Evolutionary conservation across 2,329 filamentous ascomycete genomes (phyloP).

Genomic region (Fusarium annulatum): DNA sequence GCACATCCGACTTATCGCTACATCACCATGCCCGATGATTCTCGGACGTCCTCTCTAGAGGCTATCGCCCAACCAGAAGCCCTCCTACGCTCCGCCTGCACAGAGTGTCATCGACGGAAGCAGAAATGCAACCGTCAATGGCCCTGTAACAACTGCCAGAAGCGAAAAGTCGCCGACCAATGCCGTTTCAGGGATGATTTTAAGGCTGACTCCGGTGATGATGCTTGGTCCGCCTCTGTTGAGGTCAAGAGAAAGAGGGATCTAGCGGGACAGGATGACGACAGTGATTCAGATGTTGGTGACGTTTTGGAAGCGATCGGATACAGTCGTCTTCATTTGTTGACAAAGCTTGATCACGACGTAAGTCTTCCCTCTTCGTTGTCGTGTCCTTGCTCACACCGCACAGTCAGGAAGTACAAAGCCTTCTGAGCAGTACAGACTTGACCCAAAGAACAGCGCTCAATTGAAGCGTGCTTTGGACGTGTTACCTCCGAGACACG

Average conservation of each 20-base stretch:
- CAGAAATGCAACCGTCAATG: slow-evolving; percentile 28
- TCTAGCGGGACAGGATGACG: background rate
- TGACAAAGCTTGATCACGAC: slow-evolving; percentile 24
- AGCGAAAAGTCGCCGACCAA: slow-evolving; percentile 24
- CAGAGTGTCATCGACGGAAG: slow-evolving; percentile 25
- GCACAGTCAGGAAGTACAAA: slow-evolving; percentile 12
- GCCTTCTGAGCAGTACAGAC: slow-evolving; percentile 12
- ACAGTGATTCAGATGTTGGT: slow-evolving; percentile 19
- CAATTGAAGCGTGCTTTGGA: slow-evolving; percentile 11
- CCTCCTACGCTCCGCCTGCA: slow-evolving; percentile 8
- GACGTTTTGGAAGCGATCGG: slow-evolving; percentile 26
- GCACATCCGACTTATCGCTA: background rate
- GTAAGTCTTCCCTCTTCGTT: background rate
- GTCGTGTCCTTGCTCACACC: background rate
- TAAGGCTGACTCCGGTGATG: background rate
- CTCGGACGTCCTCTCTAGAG: slow-evolving; percentile 5
- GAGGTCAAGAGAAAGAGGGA: slow-evolving; percentile 24
- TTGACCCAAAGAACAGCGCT: slow-evolving; percentile 11
- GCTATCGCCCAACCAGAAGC: background rate
- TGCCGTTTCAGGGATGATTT: slow-evolving; percentile 23
- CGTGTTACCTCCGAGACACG: slow-evolving; percentile 6
- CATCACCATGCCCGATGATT: slow-evolving; percentile 21
- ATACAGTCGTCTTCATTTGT: slow-evolving; percentile 18
- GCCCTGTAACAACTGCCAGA: slow-evolving; percentile 24
- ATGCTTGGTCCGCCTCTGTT: slow-evolving; percentile 20